Evolutionary conservation across 306 rosid species (phyloP), one percentile per base, ranked within the genome.

Genomic region (Sphenostylis stenocarpa): DNA sequence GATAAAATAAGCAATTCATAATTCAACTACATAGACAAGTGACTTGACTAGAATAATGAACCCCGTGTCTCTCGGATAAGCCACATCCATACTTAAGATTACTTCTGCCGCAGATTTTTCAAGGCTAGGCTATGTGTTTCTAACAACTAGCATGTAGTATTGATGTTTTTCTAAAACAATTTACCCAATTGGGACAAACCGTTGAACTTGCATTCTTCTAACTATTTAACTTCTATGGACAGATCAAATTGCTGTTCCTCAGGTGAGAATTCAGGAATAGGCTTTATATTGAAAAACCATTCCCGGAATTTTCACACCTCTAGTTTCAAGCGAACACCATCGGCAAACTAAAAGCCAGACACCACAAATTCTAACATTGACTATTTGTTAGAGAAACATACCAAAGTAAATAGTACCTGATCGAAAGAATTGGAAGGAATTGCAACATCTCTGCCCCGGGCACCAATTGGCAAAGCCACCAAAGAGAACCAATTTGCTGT

Each of bases 391-490:
- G 36, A 34, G 33, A 67, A 61, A 44, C 56, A 41, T 12, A 64
- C 4, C 52, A 26, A 60, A 64, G 38, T 4, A 26, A 57, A 57
- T 1, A n/a, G 45, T 79, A 92, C 99, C 96, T 77, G 90, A 74
- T 77, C 68, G 62, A 89, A 76, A 86, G 94, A 88, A 70, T 69
- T 77, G 6, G 91, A 80, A 76, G 87, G 29, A 64, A 77, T 26
- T 28, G 88, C 94, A 72, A 87, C 88, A 81, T 96, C 99, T 63
- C 93, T 84, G 84, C 98, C 88, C 36, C 76, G 91, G 20, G 94
- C 98, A 69, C 98, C 99, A n/a, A 92, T 41, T 1, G 98, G 97
- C 34, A 87, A 81, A 21, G 86, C 88, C 78, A 73, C 70, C 14
- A 90, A 79, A 23, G 98, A 96, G 12, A 92, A 76, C 89, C 94